Base-by-base conservation (phyloP, 352 stramenopile species). In the Phytophthora citricola region DNA sequence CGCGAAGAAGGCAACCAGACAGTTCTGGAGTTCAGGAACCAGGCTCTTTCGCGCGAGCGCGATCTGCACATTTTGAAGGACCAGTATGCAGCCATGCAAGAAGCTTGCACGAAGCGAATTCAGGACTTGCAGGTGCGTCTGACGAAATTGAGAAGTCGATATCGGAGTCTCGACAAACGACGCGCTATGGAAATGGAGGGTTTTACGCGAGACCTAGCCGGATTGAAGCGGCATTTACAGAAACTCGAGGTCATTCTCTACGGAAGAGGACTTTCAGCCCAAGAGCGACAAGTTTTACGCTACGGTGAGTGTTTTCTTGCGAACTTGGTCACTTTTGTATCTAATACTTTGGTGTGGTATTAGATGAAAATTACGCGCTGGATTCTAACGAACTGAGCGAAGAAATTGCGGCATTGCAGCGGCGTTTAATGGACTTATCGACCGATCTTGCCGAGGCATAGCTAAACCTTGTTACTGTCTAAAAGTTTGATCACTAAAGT, bases 131-230 rank as follows among this genome's bases (percentile, higher is more conserved):
- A 95, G 53, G 63, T 79, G 8, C 83, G 85, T 4, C 49, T 95
- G 17, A 85, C 81, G 27, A 91, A 85, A 46, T 57, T 93, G 38
- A 68, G 85, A 11, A 73, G 54, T 22, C 73, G 81, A 5, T 94
- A 93, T 45, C 80, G 69, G 2, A 84, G 64, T 51, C 55, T 95
- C 6, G 85, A 93, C 50, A 87, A 80, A 22, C 71, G 87, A 15
- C 76, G 87, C 10, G 75, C 82, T 2, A 89, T 95, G 83, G 87
- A 95, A 56, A 93, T 93, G 84, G 87, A 95, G 45, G 87, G 85
- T 0, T 95, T 94, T 60, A 89, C 81, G 15, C 66, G 85, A 5
- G 87, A 93, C 41, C 60, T 94, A 20, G 71, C 76, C 1, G 69
- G 69, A 27, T 61, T 93, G 31, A 91, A 87, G 65, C 67, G 81